phyloP scores from a whole-genome alignment of 2,329 filamentous ascomycete genomes.

The Colletotrichum kahawae region DNA sequence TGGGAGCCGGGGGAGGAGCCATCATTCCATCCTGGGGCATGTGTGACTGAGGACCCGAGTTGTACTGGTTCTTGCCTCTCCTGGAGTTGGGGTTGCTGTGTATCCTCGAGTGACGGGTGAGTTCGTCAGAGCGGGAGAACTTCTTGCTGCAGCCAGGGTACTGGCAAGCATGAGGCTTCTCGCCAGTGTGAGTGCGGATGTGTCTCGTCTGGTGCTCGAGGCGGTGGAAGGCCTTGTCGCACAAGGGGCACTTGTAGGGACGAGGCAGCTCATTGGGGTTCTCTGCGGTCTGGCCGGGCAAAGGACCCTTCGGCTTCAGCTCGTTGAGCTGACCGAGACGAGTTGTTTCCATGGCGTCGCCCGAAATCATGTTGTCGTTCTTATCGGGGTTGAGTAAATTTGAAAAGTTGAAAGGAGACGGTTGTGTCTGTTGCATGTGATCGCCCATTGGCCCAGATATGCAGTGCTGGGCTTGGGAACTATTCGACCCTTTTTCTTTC shows the following conservation, averaged over 20 bases:
- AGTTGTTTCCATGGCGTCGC: constrained; percentile 17
- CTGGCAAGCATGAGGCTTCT: constrained; percentile 96
- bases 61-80: constrained; percentile 77
- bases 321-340: constrained; percentile 18
- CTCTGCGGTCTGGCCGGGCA: constrained; percentile 67
- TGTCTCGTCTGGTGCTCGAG: constrained; percentile 91
- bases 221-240: constrained; percentile 98
- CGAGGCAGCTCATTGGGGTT: constrained; percentile 77
- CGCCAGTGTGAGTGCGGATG: constrained; percentile 95
- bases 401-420: constrained; percentile 74
- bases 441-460: constrained; percentile 35
- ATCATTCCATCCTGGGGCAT: constrained; percentile 71
- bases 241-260: constrained; percentile 97
- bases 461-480: background rate
- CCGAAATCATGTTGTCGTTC: constrained; percentile 14
- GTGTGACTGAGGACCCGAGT: constrained; percentile 39
- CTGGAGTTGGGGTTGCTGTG: constrained; percentile 99
- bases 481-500: background rate
- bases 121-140: constrained; percentile 94
- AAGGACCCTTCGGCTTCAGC: constrained; percentile 65
- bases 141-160: constrained; percentile 96
- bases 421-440: constrained; percentile 77
- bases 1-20: constrained; percentile 72
- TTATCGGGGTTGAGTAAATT: constrained; percentile 71
- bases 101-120: constrained; percentile 96